Conservation (phyloP, 2,329 filamentous ascomycete genomes). For the Exutisphaerella laricina region DNA sequence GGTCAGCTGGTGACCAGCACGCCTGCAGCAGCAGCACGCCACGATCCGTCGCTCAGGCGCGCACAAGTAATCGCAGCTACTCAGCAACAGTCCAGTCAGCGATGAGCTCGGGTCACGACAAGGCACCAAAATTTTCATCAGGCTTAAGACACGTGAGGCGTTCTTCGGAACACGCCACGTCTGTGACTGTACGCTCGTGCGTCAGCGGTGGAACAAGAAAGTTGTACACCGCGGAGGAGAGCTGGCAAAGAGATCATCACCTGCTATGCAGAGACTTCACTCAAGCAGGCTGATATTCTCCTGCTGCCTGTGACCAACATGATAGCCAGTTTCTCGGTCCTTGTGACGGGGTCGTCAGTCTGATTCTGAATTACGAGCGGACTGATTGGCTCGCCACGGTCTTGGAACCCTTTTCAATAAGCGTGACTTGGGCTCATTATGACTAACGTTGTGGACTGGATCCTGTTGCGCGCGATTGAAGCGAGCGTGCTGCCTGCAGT, state of each 20-base stretch:
- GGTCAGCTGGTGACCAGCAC: not conserved
- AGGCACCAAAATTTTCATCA: too few relatives aligned
- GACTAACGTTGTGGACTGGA: too few relatives aligned
- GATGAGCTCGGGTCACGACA: too few relatives aligned
- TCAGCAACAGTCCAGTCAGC: not conserved
- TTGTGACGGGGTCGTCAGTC: too few relatives aligned
- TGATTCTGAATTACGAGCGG: too few relatives aligned
- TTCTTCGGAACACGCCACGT: not conserved
- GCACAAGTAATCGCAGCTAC: not conserved
- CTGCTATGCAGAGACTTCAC: not conserved
- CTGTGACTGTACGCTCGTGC: not conserved
- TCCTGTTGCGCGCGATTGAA: too few relatives aligned
- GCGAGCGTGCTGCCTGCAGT: too few relatives aligned
- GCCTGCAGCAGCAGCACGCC: not conserved
- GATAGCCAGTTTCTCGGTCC: too few relatives aligned
- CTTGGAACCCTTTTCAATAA: too few relatives aligned
- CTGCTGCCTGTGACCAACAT: constrained; percentile 1
- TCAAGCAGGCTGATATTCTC: not conserved
- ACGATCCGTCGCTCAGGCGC: not conserved
- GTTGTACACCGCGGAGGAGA: not conserved
- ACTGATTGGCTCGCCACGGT: too few relatives aligned
- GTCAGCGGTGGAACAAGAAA: not conserved
- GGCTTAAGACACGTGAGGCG: not conserved
- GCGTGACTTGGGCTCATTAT: too few relatives aligned
- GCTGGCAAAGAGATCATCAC: not conserved